Percentiles rank a stretch among this genome's conserved stretches.
phyloP scores from a whole-genome alignment of 768 basidiomycete species.

The Boletus rubroflammeus region DNA sequence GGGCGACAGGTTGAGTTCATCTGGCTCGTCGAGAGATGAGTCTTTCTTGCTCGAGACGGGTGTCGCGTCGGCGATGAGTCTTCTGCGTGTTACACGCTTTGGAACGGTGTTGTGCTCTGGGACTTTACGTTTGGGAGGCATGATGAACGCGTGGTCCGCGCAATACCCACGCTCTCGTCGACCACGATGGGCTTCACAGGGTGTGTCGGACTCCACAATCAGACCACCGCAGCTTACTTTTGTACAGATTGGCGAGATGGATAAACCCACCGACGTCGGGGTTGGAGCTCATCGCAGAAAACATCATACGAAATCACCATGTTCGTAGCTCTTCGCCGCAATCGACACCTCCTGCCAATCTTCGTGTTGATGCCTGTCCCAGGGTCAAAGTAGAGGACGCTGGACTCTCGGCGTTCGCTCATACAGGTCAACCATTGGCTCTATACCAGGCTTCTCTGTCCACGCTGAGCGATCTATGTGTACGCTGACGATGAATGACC shows the following conservation, averaged over 20 bases:
- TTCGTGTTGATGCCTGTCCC: constrained; percentile 17
- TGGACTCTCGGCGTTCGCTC: constrained; percentile 72
- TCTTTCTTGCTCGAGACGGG: constrained; percentile 1
- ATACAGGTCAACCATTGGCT: constrained; percentile 69
- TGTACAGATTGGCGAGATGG: constrained; percentile 69
- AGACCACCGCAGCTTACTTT: background rate
- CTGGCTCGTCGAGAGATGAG: constrained; percentile 13
- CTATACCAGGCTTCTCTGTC: constrained; percentile 47
- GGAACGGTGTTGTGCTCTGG: constrained; percentile 22
- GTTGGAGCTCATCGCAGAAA: constrained; percentile 62
- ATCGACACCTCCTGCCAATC: constrained; percentile 8
- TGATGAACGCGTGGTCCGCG: constrained; percentile 29
- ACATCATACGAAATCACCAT: constrained; percentile 69
- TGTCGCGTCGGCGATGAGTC: constrained; percentile 1
- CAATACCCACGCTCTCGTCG: constrained; percentile 12
- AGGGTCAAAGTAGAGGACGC: constrained; percentile 60
- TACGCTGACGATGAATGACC: constrained; percentile 74
- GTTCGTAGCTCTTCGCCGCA: constrained; percentile 33
- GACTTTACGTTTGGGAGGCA: constrained; percentile 44
- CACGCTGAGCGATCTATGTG: constrained; percentile 68
- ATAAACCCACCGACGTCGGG: constrained; percentile 76
- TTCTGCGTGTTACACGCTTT: constrained; percentile 35
- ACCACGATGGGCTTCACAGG: constrained; percentile 59
- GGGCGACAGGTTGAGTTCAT: constrained; percentile 29
- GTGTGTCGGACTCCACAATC: constrained; percentile 28